Evolutionary conservation across 106 monocot genomes (phyloP).

Genomic region (Triglochin maritima): DNA sequence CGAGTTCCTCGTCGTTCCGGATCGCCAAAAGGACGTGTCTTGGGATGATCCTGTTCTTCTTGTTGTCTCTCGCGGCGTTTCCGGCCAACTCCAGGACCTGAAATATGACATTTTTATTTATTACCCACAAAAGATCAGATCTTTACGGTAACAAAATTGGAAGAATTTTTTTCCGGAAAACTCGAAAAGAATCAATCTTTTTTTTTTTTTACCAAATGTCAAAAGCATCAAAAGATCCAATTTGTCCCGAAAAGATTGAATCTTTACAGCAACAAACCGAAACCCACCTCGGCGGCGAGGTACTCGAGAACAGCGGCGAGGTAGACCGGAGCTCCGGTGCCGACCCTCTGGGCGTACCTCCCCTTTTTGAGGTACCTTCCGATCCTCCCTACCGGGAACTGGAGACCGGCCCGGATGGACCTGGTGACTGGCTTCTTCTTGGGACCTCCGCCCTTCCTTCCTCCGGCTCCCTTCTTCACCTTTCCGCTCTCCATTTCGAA

Average conservation of each 20-base stretch:
- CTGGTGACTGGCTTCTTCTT: constrained; percentile 22
- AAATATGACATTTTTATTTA: background rate
- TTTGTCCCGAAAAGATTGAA: too few relatives aligned
- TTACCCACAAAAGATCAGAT: too few relatives aligned
- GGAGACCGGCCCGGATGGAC: constrained; percentile 19
- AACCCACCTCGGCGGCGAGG: constrained; percentile 22
- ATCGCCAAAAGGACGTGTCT: constrained; percentile 57
- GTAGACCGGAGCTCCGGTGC: constrained; percentile 24
- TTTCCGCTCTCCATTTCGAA: constrained; percentile 14
- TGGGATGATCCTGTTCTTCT: constrained; percentile 58
- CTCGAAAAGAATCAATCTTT: too few relatives aligned
- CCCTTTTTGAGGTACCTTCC: constrained; percentile 20
- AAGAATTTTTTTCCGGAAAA: too few relatives aligned
- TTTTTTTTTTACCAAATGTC: too few relatives aligned
- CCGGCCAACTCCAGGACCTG: constrained; percentile 64
- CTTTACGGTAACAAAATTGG: too few relatives aligned
- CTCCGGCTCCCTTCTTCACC: constrained; percentile 23
- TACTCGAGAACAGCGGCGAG: constrained; percentile 27
- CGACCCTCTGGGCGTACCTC: constrained; percentile 16
- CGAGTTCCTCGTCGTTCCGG: constrained; percentile 60
- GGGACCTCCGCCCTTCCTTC: constrained; percentile 20
- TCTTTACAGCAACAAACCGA: background rate
- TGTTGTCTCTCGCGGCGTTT: constrained; percentile 58
- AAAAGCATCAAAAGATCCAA: too few relatives aligned
- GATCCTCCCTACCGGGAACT: constrained; percentile 25